phyloP scores from a whole-genome alignment of 192 early-diverging fungal genomes.

The Nowakowskiella sp. region DNA sequence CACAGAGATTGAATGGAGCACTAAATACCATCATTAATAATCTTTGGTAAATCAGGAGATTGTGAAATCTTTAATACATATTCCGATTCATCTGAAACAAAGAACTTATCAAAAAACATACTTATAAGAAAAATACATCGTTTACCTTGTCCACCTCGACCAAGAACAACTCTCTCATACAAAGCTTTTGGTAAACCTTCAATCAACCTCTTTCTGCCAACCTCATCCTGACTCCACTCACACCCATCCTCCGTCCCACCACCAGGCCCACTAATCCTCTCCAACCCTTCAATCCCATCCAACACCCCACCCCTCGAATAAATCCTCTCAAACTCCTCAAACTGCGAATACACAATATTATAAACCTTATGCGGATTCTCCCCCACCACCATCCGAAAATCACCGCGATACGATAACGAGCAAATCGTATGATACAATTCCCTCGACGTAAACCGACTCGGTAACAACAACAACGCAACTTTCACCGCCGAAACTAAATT shows the following conservation, averaged over 20 bases:
- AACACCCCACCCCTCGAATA: constrained; percentile 46
- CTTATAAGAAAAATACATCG: constrained; percentile 10
- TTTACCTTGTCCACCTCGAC: background rate
- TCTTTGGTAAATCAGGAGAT: no score
- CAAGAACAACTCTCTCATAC: background rate
- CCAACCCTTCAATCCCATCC: constrained; percentile 12
- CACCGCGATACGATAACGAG: constrained; percentile 72
- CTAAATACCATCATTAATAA: no score
- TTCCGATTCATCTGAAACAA: constrained; percentile 17
- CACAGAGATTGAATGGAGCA: background rate
- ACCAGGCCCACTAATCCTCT: constrained; percentile 12
- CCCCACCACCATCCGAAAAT: constrained; percentile 82
- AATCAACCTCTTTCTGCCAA: background rate
- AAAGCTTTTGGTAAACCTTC: background rate
- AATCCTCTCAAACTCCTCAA: constrained; percentile 44
- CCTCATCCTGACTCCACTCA: constrained; percentile 3
- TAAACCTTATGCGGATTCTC: constrained; percentile 95
- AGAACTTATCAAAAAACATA: constrained; percentile 14
- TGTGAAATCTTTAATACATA: no score
- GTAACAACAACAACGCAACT: constrained; percentile 74
- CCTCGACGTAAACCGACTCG: constrained; percentile 67
- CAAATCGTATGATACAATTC: constrained; percentile 79
- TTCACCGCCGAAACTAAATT: constrained; percentile 82
- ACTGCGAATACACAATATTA: constrained; percentile 85
- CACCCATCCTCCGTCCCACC: constrained; percentile 37